Base-by-base conservation (phyloP, 1,284 basidiomycete species). In the Ganoderma resinaceum region DNA sequence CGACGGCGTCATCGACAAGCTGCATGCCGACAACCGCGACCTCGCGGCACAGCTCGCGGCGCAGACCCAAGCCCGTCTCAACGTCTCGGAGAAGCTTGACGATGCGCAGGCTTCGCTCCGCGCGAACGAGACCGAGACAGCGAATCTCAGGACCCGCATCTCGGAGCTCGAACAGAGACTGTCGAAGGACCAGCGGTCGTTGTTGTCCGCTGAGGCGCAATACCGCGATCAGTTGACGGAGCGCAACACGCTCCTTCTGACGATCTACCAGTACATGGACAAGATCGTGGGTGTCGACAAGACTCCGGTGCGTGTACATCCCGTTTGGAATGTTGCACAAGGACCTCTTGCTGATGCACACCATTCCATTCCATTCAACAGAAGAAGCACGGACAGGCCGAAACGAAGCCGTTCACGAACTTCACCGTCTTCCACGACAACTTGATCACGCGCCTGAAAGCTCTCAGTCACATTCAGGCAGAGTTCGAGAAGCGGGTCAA, bases 351-450 rank as follows among this genome's bases (percentile, higher is more conserved):
- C 37, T 59, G 43, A 37, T 43, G 18, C 40, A 26, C 37, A 29
- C 2, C 12, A 14, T 12, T 18, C 2, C 26, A 16, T 9, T 18
- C 0, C 43, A 64, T 58, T 55, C 58, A 58, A 38, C 74, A 92
- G 91, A 93, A 93, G 80, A 92, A 91, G 76, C 83, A 87, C 4
- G 83, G 86, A 1, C 87, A 90, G 69, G 89, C 91, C 0, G 94
- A 96, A 78, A 93, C 93, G 2, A 96, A 95, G 76, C 95, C 95
- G 0, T 96, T 95, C 78, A 95, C 94, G 40, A 97, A 98, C 83
- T 99, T 99, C 78, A 84, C 87, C 70, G 91, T 96, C 67, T 99
- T 99, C 86, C 95, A 97, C 74, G 96, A 98, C 80, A 95, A 95
- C 72, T 87, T 99, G n/a, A 91, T 98, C 75, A 89, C 90, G 0